Conservation (phyloP, 192 early-diverging fungal species). For the Spizellomyces punctatus region DNA sequence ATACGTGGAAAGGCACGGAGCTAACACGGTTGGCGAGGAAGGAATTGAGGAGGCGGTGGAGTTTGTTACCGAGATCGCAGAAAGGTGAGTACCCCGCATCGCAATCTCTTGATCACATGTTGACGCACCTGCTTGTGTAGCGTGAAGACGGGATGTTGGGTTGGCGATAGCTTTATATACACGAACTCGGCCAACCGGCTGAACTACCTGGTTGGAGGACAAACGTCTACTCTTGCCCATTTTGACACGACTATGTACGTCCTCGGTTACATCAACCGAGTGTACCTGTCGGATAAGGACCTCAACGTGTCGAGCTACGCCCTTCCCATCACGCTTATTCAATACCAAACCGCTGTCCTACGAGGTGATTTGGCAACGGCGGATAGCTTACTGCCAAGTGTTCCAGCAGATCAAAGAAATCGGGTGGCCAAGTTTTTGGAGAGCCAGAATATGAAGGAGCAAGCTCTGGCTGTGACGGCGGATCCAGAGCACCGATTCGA, state of each 20-base stretch:
- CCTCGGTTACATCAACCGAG: constrained; percentile 93
- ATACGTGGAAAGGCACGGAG: constrained; percentile 70
- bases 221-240: constrained; percentile 93
- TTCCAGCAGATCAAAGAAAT: constrained; percentile 86
- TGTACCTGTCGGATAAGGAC: constrained; percentile 94
- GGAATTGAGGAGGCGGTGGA: constrained; percentile 97
- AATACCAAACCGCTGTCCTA: constrained; percentile 98
- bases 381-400: constrained; percentile 74
- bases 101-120: background rate
- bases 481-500: constrained; percentile 97
- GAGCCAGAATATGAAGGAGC: constrained; percentile 82
- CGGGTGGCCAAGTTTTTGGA: constrained; percentile 95
- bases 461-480: constrained; percentile 91
- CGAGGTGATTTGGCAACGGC: constrained; percentile 90
- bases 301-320: constrained; percentile 86
- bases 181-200: constrained; percentile 87
- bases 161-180: constrained; percentile 99
- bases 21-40: constrained; percentile 74
- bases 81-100: constrained; percentile 53
- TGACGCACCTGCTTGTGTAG: constrained; percentile 42
- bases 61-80: constrained; percentile 89
- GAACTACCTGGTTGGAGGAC: constrained; percentile 94
- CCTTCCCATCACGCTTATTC: constrained; percentile 90
- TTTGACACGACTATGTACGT: constrained; percentile 92
- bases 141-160: constrained; percentile 94